Evolutionary conservation across 176 grass and related monocot species (phyloP).

Genomic region (Alloteropsis semialata): DNA sequence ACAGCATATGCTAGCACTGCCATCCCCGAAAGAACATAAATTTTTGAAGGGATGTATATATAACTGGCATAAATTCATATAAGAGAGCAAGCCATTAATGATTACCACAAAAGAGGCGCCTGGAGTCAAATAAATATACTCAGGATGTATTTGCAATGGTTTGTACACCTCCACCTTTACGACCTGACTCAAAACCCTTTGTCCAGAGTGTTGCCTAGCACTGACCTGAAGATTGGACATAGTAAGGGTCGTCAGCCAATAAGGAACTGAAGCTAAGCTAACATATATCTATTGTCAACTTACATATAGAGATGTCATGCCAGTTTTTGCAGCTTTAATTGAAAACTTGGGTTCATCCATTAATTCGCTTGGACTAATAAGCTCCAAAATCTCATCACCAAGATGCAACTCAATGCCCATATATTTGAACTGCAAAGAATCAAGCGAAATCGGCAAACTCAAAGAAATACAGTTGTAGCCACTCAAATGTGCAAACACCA

Average conservation of each 20-base stretch:
- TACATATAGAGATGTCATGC: constrained; percentile 89
- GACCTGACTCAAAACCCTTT: constrained; percentile 83
- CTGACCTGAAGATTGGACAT: constrained; percentile 65
- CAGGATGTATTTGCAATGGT: constrained; percentile 74
- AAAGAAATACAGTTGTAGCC: constrained; percentile 5
- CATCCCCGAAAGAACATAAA: background rate
- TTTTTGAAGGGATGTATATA: background rate
- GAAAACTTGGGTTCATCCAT: constrained; percentile 62
- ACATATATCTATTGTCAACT: constrained; percentile 40
- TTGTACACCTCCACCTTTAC: constrained; percentile 90
- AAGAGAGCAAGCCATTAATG: constrained; percentile 19
- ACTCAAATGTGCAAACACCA: background rate
- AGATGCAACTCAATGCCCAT: constrained; percentile 82
- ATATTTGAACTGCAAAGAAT: constrained; percentile 79
- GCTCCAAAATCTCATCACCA: constrained; percentile 72
- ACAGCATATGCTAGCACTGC: constrained; percentile 25
- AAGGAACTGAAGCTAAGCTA: constrained; percentile 17
- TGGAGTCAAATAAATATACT: constrained; percentile 89
- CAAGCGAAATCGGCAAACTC: constrained; percentile 17
- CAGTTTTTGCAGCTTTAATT: constrained; percentile 66
- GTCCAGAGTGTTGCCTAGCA: constrained; percentile 62
- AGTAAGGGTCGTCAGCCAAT: constrained; percentile 19
- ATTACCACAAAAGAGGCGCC: constrained; percentile 92
- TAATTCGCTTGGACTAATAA: constrained; percentile 33
- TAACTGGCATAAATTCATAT: background rate